These are phyloP conservation scores for Yamadazyma ubonensis DNA, from an alignment of 805 yeast species.

Conservation along the genomic window DNA sequence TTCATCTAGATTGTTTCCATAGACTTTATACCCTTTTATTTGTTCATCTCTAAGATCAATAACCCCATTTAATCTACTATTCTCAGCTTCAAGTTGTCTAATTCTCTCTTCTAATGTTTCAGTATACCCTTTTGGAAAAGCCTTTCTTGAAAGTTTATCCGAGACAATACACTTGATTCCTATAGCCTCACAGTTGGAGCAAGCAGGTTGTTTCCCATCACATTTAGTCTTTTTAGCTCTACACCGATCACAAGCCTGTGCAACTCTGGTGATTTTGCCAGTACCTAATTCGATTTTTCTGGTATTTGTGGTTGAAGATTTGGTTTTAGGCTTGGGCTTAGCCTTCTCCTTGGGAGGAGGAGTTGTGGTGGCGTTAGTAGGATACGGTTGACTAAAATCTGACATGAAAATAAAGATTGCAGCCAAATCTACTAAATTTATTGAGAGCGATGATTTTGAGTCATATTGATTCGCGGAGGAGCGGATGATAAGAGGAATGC, in stretches of 20 bases:
- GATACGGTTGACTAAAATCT: not conserved
- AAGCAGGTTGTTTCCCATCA: conserved; percentile 67
- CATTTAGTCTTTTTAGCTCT: conserved; percentile 77
- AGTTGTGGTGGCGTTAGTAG: conserved; percentile 1
- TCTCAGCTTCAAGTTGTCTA: conserved; percentile 82
- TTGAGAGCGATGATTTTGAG: conserved; percentile 8
- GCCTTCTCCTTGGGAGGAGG: not conserved
- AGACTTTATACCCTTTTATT: conserved; percentile 37
- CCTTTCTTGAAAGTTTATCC: conserved; percentile 79
- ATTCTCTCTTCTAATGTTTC: conserved; percentile 86
- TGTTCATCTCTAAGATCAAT: conserved; percentile 66
- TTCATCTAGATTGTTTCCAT: not conserved
- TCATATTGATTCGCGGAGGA: conserved; percentile 6
- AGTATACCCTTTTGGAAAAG: conserved; percentile 90
- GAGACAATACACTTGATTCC: conserved; percentile 89
- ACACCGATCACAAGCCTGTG: conserved; percentile 92
- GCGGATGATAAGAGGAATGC: conserved; percentile 1
- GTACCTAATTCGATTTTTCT: conserved; percentile 66
- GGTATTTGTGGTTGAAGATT: conserved; percentile 20
- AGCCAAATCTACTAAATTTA: not conserved
- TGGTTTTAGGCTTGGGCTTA: conserved; percentile 9
- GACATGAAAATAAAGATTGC: conserved; percentile 5
- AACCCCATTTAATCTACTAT: conserved; percentile 62
- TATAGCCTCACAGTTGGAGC: conserved; percentile 79
- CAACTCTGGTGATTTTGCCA: conserved; percentile 58